These are phyloP conservation scores for Auricularia heimuer DNA, from an alignment of 768 basidiomycete species.

Conservation along the genomic window DNA sequence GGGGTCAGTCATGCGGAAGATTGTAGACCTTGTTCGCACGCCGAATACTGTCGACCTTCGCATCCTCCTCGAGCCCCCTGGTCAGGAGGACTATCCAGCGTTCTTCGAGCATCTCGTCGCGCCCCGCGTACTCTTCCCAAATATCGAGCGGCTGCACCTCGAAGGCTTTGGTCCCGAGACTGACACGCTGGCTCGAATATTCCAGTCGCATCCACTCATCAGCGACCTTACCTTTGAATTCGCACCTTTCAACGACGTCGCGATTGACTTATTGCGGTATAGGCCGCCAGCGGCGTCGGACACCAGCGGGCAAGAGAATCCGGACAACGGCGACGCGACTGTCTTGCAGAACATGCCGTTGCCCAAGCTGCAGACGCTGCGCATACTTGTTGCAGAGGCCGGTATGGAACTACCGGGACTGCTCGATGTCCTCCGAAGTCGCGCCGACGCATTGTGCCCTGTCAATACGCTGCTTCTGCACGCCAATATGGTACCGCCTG, in stretches of 20 bases:
- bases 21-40: constrained; percentile 22
- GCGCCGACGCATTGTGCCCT: constrained; percentile 7
- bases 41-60: constrained; percentile 28
- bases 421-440: constrained; percentile 13
- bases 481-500: neutral
- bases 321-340: neutral
- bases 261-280: constrained; percentile 26
- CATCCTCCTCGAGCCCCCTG: constrained; percentile 42
- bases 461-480: constrained; percentile 10
- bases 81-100: constrained; percentile 41
- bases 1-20: constrained; percentile 22
- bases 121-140: neutral
- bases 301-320: neutral
- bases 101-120: constrained; percentile 6
- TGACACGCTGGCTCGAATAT: constrained; percentile 33
- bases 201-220: constrained; percentile 38
- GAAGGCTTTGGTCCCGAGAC: neutral
- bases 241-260: constrained; percentile 32
- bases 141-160: neutral
- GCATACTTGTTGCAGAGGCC: neutral
- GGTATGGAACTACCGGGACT: constrained; percentile 7
- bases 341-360: constrained; percentile 29
- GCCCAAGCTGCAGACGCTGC: constrained; percentile 33
- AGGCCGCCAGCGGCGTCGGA: neutral
- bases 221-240: constrained; percentile 43